Percentiles rank a stretch among this genome's conserved stretches.
These are phyloP conservation scores for Amylostereum areolatum DNA, from an alignment of 1,284 basidiomycete genomes.

Conservation along the genomic window DNA sequence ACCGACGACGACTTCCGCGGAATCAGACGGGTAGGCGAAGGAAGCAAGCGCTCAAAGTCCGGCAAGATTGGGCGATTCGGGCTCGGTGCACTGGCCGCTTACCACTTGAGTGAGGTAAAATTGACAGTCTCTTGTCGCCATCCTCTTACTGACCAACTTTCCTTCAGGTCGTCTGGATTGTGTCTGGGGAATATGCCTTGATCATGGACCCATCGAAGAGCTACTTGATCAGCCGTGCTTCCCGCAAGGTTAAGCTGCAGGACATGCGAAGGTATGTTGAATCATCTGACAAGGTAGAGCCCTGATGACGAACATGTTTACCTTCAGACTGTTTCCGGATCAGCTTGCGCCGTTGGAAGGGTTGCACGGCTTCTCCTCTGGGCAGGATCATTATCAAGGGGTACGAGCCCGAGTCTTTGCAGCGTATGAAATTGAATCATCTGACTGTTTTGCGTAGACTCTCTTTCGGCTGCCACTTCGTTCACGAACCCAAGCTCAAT, in stretches of 20 bases:
- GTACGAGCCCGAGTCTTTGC: not conserved
- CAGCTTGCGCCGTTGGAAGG: not conserved
- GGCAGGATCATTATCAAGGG: not conserved
- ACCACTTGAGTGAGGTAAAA: constrained; percentile 1
- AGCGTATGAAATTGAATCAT: too few species aligned
- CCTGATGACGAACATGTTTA: not conserved
- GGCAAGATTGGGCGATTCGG: constrained; percentile 1
- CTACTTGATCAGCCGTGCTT: not conserved
- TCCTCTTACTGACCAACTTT: not conserved
- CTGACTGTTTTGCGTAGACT: not conserved
- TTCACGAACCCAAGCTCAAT: not conserved
- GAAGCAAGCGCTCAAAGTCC: not conserved
- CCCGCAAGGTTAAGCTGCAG: not conserved
- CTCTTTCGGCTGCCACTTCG: not conserved
- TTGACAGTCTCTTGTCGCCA: not conserved
- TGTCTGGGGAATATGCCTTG: not conserved
- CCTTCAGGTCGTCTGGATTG: not conserved
- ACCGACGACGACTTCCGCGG: not conserved
- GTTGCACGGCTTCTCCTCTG: not conserved
- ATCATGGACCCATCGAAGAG: not conserved
- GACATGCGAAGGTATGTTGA: not conserved
- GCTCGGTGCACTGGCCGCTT: not conserved
- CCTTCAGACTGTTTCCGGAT: not conserved
- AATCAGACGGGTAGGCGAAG: not conserved
- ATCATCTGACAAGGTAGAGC: not conserved